Percentiles rank a stretch among this genome's conserved stretches.
These are phyloP conservation scores for Globisporangium megalacanthum DNA, from an alignment of 352 stramenopile species.

Conservation along the genomic window DNA sequence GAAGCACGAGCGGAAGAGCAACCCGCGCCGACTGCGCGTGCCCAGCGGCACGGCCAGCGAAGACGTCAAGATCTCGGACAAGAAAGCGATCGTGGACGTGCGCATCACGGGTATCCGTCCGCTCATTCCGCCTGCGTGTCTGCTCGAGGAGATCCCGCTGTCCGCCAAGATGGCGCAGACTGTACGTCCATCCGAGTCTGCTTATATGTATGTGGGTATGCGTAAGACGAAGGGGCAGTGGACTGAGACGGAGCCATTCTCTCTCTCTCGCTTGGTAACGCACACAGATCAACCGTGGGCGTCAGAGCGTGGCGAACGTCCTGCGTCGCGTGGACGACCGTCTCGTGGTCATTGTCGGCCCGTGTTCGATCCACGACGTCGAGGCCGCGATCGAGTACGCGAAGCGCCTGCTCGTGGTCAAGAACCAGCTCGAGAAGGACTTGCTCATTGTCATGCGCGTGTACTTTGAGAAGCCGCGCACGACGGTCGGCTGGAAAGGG, in stretches of 20 bases:
- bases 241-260: neutral
- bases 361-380: slow-evolving; percentile 88
- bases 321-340: slow-evolving; percentile 80
- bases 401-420: slow-evolving; percentile 52
- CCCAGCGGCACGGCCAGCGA: slow-evolving; percentile 61
- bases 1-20: slow-evolving; percentile 7
- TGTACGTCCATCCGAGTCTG: slow-evolving; percentile 9
- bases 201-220: slow-evolving; percentile 1
- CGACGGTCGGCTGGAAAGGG: slow-evolving; percentile 87
- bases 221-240: too few relatives aligned
- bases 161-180: slow-evolving; percentile 75
- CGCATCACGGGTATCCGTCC: slow-evolving; percentile 82
- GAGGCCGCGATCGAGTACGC: slow-evolving; percentile 84
- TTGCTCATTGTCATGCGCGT: slow-evolving; percentile 88
- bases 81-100: slow-evolving; percentile 82
- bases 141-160: slow-evolving; percentile 82
- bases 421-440: slow-evolving; percentile 75
- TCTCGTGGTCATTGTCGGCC: slow-evolving; percentile 78
- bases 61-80: slow-evolving; percentile 83
- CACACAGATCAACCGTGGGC: slow-evolving; percentile 57
- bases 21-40: slow-evolving; percentile 45
- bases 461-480: slow-evolving; percentile 90
- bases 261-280: too few relatives aligned
- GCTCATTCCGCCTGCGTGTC: slow-evolving; percentile 79
- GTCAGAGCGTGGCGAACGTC: slow-evolving; percentile 69